A percentile compares a stretch with the other conserved stretches of the same genome.
Evolutionary conservation across 2,329 filamentous ascomycete genomes (phyloP).

Genomic region (Colletotrichum magnum): DNA sequence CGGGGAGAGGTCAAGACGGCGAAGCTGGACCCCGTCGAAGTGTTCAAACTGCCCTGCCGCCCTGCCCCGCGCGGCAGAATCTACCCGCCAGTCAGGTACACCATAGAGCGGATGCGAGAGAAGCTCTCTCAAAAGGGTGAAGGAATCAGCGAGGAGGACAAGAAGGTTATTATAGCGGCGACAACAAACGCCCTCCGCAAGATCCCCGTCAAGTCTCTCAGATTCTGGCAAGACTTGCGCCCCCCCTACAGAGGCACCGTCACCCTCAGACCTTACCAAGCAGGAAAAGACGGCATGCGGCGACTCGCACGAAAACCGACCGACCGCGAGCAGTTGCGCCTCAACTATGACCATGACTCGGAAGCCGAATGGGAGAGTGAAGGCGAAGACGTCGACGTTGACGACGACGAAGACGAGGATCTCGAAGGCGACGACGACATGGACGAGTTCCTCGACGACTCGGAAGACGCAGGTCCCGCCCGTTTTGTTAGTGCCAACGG

Average conservation of each 20-base stretch:
- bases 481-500: constrained; percentile 75
- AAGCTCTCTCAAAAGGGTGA: constrained; percentile 60
- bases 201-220: constrained; percentile 75
- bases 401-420: constrained; percentile 79
- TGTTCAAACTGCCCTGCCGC: constrained; percentile 61
- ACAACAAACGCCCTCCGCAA: constrained; percentile 59
- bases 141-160: constrained; percentile 52
- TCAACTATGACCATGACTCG: constrained; percentile 88
- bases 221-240: constrained; percentile 75
- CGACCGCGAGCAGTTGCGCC: constrained; percentile 66
- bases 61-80: constrained; percentile 60
- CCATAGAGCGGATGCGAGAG: constrained; percentile 68
- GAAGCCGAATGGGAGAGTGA: constrained; percentile 88
- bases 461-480: constrained; percentile 75
- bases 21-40: constrained; percentile 59
- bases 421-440: constrained; percentile 86
- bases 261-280: constrained; percentile 69
- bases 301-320: constrained; percentile 69
- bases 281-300: constrained; percentile 61
- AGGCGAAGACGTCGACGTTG: constrained; percentile 77
- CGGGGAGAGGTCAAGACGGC: constrained; percentile 53
- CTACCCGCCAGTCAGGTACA: constrained; percentile 70
- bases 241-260: constrained; percentile 82
- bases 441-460: constrained; percentile 91
- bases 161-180: constrained; percentile 50